A percentile compares a stretch with the other conserved stretches of the same genome.
Evolutionary conservation across 2,329 filamentous ascomycete genomes (phyloP).

Genomic region (Arthrobotrys conoides): DNA sequence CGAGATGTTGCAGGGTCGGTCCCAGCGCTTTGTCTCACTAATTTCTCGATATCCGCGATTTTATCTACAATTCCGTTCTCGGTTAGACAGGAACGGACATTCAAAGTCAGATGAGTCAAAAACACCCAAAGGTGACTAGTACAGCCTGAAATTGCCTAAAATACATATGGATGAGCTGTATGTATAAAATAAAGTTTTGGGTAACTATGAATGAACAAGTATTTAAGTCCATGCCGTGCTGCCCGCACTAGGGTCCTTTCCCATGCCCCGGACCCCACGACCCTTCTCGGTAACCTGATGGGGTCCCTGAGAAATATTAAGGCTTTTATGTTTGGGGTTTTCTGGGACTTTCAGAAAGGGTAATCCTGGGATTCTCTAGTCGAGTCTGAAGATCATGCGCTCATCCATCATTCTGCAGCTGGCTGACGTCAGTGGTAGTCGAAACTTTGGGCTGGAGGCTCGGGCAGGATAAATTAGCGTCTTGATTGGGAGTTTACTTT

Average conservation of each 20-base stretch:
- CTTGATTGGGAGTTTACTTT: neutral
- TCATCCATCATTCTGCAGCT: neutral
- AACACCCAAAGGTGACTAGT: neutral
- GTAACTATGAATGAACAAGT: neutral
- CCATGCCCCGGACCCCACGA: neutral
- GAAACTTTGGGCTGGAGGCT: neutral
- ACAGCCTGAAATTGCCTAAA: neutral
- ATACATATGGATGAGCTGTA: neutral
- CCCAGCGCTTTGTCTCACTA: neutral
- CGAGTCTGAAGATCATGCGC: neutral
- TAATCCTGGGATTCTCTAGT: neutral
- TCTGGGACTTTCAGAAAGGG: neutral
- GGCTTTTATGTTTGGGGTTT: too few species aligned
- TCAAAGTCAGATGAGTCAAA: neutral
- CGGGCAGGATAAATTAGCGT: neutral
- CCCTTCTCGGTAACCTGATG: too few species aligned
- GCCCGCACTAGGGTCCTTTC: too few species aligned
- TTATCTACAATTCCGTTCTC: neutral
- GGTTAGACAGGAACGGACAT: neutral
- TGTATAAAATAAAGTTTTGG: neutral
- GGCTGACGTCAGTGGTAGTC: neutral
- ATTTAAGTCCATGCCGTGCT: neutral
- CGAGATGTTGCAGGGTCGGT: neutral
- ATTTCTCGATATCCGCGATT: neutral
- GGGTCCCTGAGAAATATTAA: too few species aligned